These are phyloP conservation scores for Neoarthrinium moseri DNA, from an alignment of 2,329 filamentous ascomycete species.

Conservation along the genomic window DNA sequence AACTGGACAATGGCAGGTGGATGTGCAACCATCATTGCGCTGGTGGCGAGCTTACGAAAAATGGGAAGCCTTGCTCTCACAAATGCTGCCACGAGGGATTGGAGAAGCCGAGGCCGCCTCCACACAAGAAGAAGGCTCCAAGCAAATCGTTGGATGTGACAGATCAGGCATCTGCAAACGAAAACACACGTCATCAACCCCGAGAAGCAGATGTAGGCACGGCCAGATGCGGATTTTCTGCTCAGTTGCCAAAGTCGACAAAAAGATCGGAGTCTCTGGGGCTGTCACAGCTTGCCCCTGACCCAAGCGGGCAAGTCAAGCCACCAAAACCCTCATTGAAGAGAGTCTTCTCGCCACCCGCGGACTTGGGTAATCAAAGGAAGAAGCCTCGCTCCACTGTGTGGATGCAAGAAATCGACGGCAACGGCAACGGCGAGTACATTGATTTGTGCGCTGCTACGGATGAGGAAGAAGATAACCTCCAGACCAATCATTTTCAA, in stretches of 20 bases:
- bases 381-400: neutral
- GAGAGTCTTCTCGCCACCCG: neutral
- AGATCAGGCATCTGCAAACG: no score
- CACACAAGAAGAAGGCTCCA: slow-evolving; percentile 21
- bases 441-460: slow-evolving; percentile 21
- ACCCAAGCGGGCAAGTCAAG: no score
- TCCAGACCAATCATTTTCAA: neutral
- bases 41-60: slow-evolving; percentile 33
- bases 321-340: no score
- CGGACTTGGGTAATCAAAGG: neutral
- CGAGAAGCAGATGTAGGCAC: no score
- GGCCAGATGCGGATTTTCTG: no score
- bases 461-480: slow-evolving; percentile 11
- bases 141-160: no score
- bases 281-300: no score
- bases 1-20: slow-evolving; percentile 70
- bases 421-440: slow-evolving; percentile 20
- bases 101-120: slow-evolving; percentile 57
- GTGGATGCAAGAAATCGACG: slow-evolving; percentile 1
- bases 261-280: neutral
- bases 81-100: slow-evolving; percentile 70
- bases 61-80: slow-evolving; percentile 61
- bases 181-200: no score
- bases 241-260: no score
- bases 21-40: slow-evolving; percentile 68